Percentiles rank a stretch among this genome's conserved stretches.
Evolutionary conservation across 345 rosid species (phyloP).

Genomic region (Erucastrum elatum): DNA sequence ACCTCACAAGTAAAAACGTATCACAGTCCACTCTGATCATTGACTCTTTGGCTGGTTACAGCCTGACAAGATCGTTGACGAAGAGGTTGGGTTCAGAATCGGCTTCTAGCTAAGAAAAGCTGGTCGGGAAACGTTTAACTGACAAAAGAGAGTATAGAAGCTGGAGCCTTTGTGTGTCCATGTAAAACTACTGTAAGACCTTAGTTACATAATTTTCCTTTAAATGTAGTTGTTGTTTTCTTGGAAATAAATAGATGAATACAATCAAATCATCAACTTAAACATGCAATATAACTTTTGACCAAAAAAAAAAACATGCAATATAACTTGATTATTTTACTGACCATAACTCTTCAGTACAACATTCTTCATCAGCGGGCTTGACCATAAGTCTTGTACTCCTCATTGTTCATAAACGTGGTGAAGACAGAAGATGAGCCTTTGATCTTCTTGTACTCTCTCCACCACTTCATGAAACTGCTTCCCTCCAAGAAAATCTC

Average conservation of each 20-base stretch:
- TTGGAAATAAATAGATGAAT: neutral
- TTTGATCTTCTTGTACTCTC: constrained; percentile 39
- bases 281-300: too few species aligned
- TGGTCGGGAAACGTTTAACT: constrained; percentile 1
- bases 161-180: constrained; percentile 8
- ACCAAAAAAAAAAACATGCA: too few species aligned
- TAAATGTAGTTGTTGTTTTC: neutral
- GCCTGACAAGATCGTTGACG: constrained; percentile 24
- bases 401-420: neutral
- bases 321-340: neutral
- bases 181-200: constrained; percentile 31
- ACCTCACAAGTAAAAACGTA: constrained; percentile 42
- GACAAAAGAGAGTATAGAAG: constrained; percentile 11
- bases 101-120: constrained; percentile 17
- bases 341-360: neutral
- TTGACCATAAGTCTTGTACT: neutral
- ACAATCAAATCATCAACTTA: neutral
- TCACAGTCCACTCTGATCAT: neutral
- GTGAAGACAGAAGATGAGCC: neutral
- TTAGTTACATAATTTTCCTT: neutral
- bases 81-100: constrained; percentile 10
- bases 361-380: neutral
- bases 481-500: constrained; percentile 60
- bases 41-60: constrained; percentile 14
- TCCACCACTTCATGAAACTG: constrained; percentile 81